Evolutionary conservation across 2,329 filamentous ascomycete species (phyloP).

Genomic region (Xylariaceae sp.): DNA sequence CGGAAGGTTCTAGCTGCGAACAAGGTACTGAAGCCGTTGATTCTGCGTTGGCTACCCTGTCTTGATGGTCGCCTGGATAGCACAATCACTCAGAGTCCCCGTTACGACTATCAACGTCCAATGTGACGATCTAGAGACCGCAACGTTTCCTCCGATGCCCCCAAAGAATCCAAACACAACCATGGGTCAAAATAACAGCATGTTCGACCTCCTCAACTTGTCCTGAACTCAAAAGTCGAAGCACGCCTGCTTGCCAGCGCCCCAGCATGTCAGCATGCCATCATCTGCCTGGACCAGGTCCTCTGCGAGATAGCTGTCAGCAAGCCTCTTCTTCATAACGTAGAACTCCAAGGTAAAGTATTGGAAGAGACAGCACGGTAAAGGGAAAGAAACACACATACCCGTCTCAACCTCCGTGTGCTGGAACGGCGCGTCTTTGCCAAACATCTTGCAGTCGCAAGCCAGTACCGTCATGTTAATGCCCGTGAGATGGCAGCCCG

Average conservation of each 20-base stretch:
- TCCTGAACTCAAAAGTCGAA: background rate
- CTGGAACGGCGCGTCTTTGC: conserved; percentile 9
- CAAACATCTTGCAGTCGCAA: conserved; percentile 13
- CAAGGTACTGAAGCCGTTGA: too few relatives aligned
- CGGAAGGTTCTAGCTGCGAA: too few relatives aligned
- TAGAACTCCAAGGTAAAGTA: background rate
- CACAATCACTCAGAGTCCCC: too few relatives aligned
- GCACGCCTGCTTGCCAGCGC: background rate
- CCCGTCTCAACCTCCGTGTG: conserved; percentile 9
- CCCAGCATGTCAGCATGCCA: background rate
- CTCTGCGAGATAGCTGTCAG: background rate
- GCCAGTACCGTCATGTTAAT: conserved; percentile 8
- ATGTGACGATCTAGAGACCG: too few relatives aligned
- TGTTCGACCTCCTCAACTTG: background rate
- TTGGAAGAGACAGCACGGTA: background rate
- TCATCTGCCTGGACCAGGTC: background rate
- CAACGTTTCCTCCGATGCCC: too few relatives aligned
- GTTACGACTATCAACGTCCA: too few relatives aligned
- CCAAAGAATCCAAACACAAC: too few relatives aligned
- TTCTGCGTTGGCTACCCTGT: too few relatives aligned
- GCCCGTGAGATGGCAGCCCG: conserved; percentile 8
- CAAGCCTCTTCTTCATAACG: background rate
- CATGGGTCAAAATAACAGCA: too few relatives aligned
- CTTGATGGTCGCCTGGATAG: too few relatives aligned
- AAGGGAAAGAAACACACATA: background rate